Conservation (phyloP, 352 stramenopile genomes). For the Phytophthora ramorum region DNA sequence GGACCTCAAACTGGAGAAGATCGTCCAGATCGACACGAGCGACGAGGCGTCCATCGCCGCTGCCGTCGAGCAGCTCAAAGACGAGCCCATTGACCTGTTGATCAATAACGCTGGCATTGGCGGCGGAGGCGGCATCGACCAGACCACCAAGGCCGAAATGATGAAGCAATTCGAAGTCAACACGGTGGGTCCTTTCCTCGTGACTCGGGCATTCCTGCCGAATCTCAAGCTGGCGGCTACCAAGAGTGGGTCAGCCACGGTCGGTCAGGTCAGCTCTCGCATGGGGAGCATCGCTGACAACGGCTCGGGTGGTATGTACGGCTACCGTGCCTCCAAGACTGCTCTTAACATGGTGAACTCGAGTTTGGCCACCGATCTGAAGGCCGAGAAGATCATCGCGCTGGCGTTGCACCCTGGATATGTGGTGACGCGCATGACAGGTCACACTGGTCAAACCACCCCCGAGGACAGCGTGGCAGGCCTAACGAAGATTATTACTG, state of each 20-base stretch:
- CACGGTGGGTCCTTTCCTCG: conserved; percentile 60
- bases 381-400: conserved; percentile 49
- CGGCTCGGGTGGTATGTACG: conserved; percentile 43
- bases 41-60: conserved; percentile 41
- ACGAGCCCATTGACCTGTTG: conserved; percentile 56
- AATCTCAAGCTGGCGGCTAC: conserved; percentile 51
- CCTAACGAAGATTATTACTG: conserved; percentile 47
- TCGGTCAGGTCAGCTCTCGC: conserved; percentile 53
- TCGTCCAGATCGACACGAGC: conserved; percentile 37
- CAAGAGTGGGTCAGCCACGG: conserved; percentile 39
- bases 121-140: conserved; percentile 35
- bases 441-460: conserved; percentile 35
- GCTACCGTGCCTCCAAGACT: conserved; percentile 75
- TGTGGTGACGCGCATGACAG: conserved; percentile 62
- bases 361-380: conserved; percentile 52
- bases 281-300: conserved; percentile 59
- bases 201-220: conserved; percentile 54
- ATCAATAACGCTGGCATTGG: conserved; percentile 70
- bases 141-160: conserved; percentile 55
- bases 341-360: conserved; percentile 77
- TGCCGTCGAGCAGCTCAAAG: conserved; percentile 44
- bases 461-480: conserved; percentile 46
- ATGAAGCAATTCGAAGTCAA: conserved; percentile 72
- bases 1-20: conserved; percentile 14
- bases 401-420: conserved; percentile 62